Evolutionary conservation across 345 rosid genomes (phyloP).

Genomic region (Camelina laxa): DNA sequence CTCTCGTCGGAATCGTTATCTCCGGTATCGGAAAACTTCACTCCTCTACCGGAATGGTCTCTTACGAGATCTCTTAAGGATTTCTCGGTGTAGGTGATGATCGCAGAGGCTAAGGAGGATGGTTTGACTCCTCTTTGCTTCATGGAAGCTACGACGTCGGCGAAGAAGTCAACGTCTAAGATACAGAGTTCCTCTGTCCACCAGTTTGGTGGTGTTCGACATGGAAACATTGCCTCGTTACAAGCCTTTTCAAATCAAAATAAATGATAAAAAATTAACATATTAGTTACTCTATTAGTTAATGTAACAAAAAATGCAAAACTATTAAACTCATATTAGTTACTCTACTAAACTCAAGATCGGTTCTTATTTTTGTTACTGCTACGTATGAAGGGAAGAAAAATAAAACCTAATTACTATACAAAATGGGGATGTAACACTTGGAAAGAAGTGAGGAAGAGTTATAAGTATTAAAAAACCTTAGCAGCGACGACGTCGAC

Average conservation of each 20-base stretch:
- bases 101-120: slow-evolving; percentile 61
- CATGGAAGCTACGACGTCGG: slow-evolving; percentile 62
- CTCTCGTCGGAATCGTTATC: slow-evolving; percentile 48
- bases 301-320: background rate
- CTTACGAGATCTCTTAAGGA: slow-evolving; percentile 85
- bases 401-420: background rate
- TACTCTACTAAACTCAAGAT: too few relatives aligned
- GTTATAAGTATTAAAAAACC: slow-evolving; percentile 42
- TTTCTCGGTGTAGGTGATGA: slow-evolving; percentile 75
- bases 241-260: slow-evolving; percentile 53
- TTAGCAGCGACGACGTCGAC: slow-evolving; percentile 64
- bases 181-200: slow-evolving; percentile 95
- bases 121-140: slow-evolving; percentile 72
- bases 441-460: slow-evolving; percentile 6
- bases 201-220: slow-evolving; percentile 92
- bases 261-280: background rate
- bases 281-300: background rate
- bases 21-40: slow-evolving; percentile 43
- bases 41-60: slow-evolving; percentile 71
- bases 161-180: slow-evolving; percentile 58
- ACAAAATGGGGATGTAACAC: background rate
- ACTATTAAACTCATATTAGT: background rate
- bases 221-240: slow-evolving; percentile 78
- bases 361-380: too few relatives aligned
- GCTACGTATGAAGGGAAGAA: too few relatives aligned